A percentile compares a stretch with the other conserved stretches of the same genome.
Conservation (phyloP, 345 rosid genomes). For the Hibiscus syriacus region DNA sequence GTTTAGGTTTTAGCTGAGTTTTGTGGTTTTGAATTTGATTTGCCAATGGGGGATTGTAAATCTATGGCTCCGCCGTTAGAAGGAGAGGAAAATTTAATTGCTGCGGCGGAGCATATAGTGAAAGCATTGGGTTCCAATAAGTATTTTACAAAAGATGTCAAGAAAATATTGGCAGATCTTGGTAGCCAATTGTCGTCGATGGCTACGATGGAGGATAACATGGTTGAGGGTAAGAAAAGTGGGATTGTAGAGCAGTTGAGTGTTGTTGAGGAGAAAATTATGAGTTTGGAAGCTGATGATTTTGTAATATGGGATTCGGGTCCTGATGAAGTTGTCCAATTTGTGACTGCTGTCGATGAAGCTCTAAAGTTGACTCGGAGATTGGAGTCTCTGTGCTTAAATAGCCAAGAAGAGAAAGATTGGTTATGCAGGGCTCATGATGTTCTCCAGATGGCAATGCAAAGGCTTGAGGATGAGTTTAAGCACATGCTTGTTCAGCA, state of each 20-base stretch:
- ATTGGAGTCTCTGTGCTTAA: slow-evolving; percentile 33
- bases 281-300: slow-evolving; percentile 59
- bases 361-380: slow-evolving; percentile 42
- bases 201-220: slow-evolving; percentile 21
- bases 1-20: slow-evolving; percentile 1
- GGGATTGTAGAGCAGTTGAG: slow-evolving; percentile 43
- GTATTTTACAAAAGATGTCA: slow-evolving; percentile 47
- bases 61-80: slow-evolving; percentile 20
- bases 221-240: slow-evolving; percentile 22
- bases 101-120: slow-evolving; percentile 50
- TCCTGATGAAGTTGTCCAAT: slow-evolving; percentile 40
- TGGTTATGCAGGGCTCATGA: slow-evolving; percentile 56
- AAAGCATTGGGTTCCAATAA: slow-evolving; percentile 50
- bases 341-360: slow-evolving; percentile 52
- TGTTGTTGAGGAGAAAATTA: slow-evolving; percentile 55
- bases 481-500: slow-evolving; percentile 59
- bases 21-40: slow-evolving; percentile 7
- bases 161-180: slow-evolving; percentile 51
- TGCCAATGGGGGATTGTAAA: slow-evolving; percentile 46
- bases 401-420: slow-evolving; percentile 27
- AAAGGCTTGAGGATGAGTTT: slow-evolving; percentile 83
- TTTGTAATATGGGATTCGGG: slow-evolving; percentile 74
- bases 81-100: slow-evolving; percentile 57
- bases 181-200: slow-evolving; percentile 51
- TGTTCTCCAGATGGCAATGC: slow-evolving; percentile 79